phyloP scores from a whole-genome alignment of 1,139 yeast genomes.

The Hemisphaericaspora subhashii region DNA sequence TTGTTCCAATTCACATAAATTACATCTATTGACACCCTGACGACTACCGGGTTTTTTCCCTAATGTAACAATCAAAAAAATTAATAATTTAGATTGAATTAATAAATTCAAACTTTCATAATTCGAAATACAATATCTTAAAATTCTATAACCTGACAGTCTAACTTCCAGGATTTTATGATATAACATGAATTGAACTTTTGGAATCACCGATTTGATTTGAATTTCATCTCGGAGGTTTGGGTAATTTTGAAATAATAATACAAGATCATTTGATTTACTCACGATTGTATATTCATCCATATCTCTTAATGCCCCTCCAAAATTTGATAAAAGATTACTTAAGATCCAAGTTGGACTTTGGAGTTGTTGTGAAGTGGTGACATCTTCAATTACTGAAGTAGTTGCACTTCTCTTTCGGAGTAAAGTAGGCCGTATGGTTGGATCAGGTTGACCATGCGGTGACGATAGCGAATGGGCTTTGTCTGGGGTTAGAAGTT shows the following conservation, averaged over 20 bases:
- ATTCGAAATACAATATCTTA: slow-evolving; percentile 62
- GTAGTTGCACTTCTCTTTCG: slow-evolving; percentile 13
- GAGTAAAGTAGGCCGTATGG: slow-evolving; percentile 1
- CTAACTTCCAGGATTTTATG: slow-evolving; percentile 62
- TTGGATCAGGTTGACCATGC: background rate
- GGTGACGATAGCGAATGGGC: background rate
- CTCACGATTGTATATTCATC: slow-evolving; percentile 52
- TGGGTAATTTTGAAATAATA: slow-evolving; percentile 58
- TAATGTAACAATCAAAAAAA: slow-evolving; percentile 63
- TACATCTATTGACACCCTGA: slow-evolving; percentile 29
- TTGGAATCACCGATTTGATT: slow-evolving; percentile 57
- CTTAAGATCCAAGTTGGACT: slow-evolving; percentile 41
- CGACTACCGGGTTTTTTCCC: slow-evolving; percentile 35
- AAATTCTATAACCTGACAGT: slow-evolving; percentile 74
- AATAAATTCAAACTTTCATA: slow-evolving; percentile 48
- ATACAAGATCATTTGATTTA: slow-evolving; percentile 64
- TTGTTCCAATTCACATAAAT: slow-evolving; percentile 69
- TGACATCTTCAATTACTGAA: slow-evolving; percentile 6
- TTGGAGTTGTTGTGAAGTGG: slow-evolving; percentile 15
- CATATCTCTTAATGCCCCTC: slow-evolving; percentile 22
- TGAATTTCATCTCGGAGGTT: slow-evolving; percentile 64
- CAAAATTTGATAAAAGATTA: slow-evolving; percentile 30
- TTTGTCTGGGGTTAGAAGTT: background rate
- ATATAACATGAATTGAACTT: slow-evolving; percentile 61
- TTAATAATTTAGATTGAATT: slow-evolving; percentile 56